Evolutionary conservation across 345 rosid species (phyloP), one percentile per base, ranked within the genome.

Genomic region (Excoecaria cochinchinensis): DNA sequence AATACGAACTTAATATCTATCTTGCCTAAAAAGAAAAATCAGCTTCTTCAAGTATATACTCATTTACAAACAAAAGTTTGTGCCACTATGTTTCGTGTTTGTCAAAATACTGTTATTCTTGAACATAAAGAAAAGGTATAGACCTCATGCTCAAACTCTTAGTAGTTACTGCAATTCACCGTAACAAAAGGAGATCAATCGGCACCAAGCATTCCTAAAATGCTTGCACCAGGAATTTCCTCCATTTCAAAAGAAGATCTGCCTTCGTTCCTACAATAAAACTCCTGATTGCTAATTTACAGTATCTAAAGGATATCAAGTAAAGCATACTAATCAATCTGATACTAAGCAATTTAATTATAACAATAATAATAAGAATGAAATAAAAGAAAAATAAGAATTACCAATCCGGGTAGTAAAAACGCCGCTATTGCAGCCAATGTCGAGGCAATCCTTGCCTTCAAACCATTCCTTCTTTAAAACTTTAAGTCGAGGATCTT

Each of bases 351-450:
- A 19, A 56, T 11, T 11, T 21, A 15, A 13, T n/a, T 1, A 36
- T 11, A 12, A 6, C 24, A 22, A n/a, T n/a, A n/a, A n/a, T 68
- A 25, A 59, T 14, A 46, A 59, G 17, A 14, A 12, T 8, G 57
- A 31, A 36, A 3, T 24, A 3, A 46, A 17, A 51, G 6, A 1
- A 9, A 61, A 64, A 12, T 0, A 50, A 57, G 11, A n/a, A 52
- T 0, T 81, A 90, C 99, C 99, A 76, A 93, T 89, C 50, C 88
- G 85, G n/a, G 90, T 86, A 55, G 98, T 91, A 64, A 95, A 25
- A 62, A 90, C 42, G 38, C 99, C 99, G 52, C 89, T 90, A 73
- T 95, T 91, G 87, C 98, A 95, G 75, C 99, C 98, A 24, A 95
- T 86, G 74, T 95, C 97, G 55, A 95, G 96, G 72, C 98, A 95